Conservation (phyloP, 352 stramenopile species). For the Ochromonadaceae sp. region DNA sequence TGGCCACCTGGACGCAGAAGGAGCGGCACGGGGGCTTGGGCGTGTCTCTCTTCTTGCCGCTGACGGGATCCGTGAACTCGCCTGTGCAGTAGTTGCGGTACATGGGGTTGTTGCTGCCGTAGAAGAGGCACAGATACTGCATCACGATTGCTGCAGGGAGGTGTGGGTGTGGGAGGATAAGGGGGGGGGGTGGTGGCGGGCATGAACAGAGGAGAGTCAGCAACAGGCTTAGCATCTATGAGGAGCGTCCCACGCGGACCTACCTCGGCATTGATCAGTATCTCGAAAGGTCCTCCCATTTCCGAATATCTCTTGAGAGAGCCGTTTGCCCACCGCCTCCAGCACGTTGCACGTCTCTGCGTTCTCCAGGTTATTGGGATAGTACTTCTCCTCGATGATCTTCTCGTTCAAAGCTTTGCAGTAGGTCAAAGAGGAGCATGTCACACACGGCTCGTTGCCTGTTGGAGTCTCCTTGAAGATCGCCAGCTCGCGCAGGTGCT, state of each 20-base stretch:
- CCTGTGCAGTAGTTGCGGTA: constrained; percentile 8
- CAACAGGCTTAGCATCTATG: too few species aligned
- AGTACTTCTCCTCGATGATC: constrained; percentile 5
- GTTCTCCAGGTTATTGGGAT: not conserved
- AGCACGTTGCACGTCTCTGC: not conserved
- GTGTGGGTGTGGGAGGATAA: too few species aligned
- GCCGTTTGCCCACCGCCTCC: not conserved
- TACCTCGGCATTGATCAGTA: constrained; percentile 6
- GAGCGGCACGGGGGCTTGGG: not conserved
- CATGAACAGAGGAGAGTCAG: too few species aligned
- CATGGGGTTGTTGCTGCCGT: not conserved
- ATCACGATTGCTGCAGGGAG: constrained; percentile 8
- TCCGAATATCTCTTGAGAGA: not conserved
- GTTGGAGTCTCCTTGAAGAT: too few species aligned
- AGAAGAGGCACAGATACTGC: constrained; percentile 17
- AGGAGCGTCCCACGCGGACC: not conserved
- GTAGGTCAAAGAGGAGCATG: not conserved
- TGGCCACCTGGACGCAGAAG: constrained; percentile 15
- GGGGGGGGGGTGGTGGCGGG: too few species aligned
- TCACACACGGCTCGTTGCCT: too few species aligned
- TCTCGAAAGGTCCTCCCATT: constrained; percentile 5
- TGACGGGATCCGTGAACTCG: not conserved
- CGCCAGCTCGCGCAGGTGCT: too few species aligned
- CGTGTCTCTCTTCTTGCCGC: not conserved
- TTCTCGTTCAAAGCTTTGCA: not conserved